Evolutionary conservation across 2,329 filamentous ascomycete genomes (phyloP), one percentile per base, ranked within the genome.

Genomic region (Periglandula ipomoeae): DNA sequence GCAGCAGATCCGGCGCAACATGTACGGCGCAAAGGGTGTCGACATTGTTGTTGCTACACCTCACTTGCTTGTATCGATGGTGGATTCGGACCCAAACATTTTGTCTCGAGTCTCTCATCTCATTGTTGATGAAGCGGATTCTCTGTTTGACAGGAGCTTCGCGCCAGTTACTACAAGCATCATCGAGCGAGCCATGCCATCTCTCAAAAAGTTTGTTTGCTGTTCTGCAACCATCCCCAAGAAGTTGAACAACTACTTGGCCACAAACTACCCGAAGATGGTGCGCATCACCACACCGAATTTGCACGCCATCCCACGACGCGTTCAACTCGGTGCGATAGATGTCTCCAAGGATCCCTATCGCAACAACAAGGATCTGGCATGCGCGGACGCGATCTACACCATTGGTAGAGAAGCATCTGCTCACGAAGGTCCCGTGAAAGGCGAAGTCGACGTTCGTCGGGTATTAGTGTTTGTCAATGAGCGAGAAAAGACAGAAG

Each of bases 151-250:
- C 68, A 86, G 89, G 50, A 94, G 89, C 51, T 98, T 98, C 70
- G 79, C 86, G 4, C 84, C 88, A 1, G 82, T 85, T 22, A 97
- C 93, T 0, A 85, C 81, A 10, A 78, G 80, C 48, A 87, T 98
- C 56, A 78, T 98, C 54, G 87, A 95, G 60, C 85, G 86, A 50
- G 80, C 85, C 1, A 77, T 82, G 6, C 89, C 91, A 0, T 93
- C 89, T 0, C 70, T 97, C 42, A 81, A 88, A 61, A 87, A 95
- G 63, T 75, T 98, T 22, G 76, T 98, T 42, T 80, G 97, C 55
- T 98, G 93, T 72, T 97, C 91, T 3, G 93, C 93, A 46, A 98
- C 93, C 5, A 97, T 98, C 53, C 93, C 94, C 2, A 81, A 85
- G 55, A 87, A 87, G 57, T 78, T 98, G 17, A 93, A 98, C 70